Percentiles rank a stretch among this genome's conserved stretches.
Conservation (phyloP, 176 grass and related monocot species). For the Oryza glaberrima region DNA sequence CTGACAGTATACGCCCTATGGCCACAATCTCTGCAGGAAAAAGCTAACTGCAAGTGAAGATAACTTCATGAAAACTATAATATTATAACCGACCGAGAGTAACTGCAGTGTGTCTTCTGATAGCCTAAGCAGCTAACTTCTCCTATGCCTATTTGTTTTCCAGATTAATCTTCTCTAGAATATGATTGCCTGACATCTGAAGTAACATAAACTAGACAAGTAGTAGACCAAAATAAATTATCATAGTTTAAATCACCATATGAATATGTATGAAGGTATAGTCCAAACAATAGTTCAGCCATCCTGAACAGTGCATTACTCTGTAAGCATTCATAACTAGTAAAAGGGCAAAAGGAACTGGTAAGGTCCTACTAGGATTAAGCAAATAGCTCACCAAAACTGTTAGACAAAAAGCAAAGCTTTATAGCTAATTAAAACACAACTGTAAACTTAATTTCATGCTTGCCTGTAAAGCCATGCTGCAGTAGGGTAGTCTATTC, state of each 20-base stretch:
- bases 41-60: conserved; percentile 20
- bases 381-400: not conserved
- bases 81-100: not conserved
- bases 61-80: conserved; percentile 12
- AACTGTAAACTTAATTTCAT: not conserved
- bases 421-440: conserved; percentile 21
- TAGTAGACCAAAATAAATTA: conserved; percentile 1
- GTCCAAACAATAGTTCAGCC: conserved; percentile 14
- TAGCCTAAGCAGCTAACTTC: not conserved
- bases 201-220: not conserved
- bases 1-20: conserved; percentile 67
- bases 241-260: conserved; percentile 12
- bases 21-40: conserved; percentile 67
- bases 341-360: not conserved
- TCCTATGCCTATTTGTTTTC: not conserved
- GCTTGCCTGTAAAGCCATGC: conserved; percentile 80
- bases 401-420: conserved; percentile 19
- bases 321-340: not conserved
- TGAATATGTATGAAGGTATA: not conserved
- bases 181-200: conserved; percentile 12
- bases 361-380: conserved; percentile 20
- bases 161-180: conserved; percentile 17
- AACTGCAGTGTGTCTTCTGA: not conserved
- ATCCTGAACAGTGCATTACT: not conserved
- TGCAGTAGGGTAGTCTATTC: conserved; percentile 93